Conservation (phyloP, 2,329 filamentous ascomycete genomes). For the Hymenoscyphus repandus region DNA sequence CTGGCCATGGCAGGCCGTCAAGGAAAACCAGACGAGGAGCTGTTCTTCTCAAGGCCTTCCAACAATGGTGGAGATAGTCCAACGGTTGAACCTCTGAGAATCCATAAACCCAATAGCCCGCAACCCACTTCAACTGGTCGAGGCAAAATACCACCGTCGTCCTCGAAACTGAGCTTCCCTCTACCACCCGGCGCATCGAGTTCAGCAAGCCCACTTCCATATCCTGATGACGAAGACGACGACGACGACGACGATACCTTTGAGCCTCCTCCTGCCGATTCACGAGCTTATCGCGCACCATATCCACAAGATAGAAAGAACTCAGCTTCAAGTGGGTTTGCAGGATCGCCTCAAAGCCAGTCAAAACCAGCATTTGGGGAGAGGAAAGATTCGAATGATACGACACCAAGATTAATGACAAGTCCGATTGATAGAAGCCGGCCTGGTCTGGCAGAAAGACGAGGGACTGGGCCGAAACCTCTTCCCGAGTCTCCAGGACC, state of each 20-base stretch:
- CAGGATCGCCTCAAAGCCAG: constrained; percentile 16
- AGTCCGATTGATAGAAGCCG: constrained; percentile 50
- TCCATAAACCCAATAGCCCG: constrained; percentile 72
- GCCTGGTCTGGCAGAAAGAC: constrained; percentile 70
- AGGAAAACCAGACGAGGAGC: constrained; percentile 72
- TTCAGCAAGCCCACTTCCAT: constrained; percentile 63
- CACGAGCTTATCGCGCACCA: constrained; percentile 30
- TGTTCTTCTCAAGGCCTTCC: constrained; percentile 61
- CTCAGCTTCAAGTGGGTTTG: constrained; percentile 14
- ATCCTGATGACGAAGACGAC: constrained; percentile 64
- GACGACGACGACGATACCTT: constrained; percentile 35
- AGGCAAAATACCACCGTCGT: constrained; percentile 46
- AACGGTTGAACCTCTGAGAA: constrained; percentile 76
- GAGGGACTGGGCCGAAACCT: constrained; percentile 76
- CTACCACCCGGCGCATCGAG: constrained; percentile 65
- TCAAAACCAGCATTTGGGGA: constrained; percentile 14
- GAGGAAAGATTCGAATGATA: constrained; percentile 30
- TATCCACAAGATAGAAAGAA: constrained; percentile 31
- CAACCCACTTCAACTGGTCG: constrained; percentile 38
- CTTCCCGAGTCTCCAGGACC: constrained; percentile 78
- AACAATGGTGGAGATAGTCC: constrained; percentile 57
- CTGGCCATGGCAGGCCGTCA: constrained; percentile 37
- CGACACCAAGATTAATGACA: constrained; percentile 25
- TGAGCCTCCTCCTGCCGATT: constrained; percentile 29
- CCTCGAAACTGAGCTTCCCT: constrained; percentile 54